A percentile compares a stretch with the other conserved stretches of the same genome.
phyloP scores from a whole-genome alignment of 2,329 filamentous ascomycete species.

The Sclerotinia minor region DNA sequence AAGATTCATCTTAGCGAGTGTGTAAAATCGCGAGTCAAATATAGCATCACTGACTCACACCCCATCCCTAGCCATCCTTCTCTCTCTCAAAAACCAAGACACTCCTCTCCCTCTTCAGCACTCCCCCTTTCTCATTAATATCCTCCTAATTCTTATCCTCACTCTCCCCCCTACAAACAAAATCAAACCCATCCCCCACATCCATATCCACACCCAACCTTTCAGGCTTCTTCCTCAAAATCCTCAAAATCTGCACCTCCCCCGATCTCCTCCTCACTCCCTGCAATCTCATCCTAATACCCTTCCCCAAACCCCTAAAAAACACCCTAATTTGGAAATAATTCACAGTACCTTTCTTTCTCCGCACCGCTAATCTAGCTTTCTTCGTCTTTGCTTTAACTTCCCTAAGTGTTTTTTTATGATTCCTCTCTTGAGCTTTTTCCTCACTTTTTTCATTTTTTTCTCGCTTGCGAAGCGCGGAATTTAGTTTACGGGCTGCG shows the following conservation, averaged over 20 bases:
- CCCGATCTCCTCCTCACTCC: neutral
- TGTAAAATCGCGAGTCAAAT: neutral
- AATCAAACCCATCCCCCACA: neutral
- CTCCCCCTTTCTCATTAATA: neutral
- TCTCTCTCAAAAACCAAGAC: neutral
- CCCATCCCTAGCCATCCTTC: neutral
- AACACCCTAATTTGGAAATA: neutral
- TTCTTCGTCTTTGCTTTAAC: neutral
- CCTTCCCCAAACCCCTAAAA: neutral
- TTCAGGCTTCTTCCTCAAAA: neutral
- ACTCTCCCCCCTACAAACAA: constrained; percentile 10
- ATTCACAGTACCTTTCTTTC: constrained; percentile 2
- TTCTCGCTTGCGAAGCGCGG: neutral
- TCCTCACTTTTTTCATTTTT: neutral
- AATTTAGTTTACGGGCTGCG: neutral
- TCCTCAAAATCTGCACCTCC: neutral
- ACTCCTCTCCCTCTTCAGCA: neutral
- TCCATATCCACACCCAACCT: too few species aligned
- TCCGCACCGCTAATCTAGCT: neutral
- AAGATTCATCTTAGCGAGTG: neutral
- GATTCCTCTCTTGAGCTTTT: neutral
- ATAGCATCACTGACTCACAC: neutral
- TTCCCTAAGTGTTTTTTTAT: neutral
- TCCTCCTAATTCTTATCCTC: neutral
- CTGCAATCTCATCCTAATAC: neutral